Evolutionary conservation across 108 stramenopile genomes (phyloP), one percentile per base, ranked within the genome.

Genomic region (Mediolabrus comicus): DNA sequence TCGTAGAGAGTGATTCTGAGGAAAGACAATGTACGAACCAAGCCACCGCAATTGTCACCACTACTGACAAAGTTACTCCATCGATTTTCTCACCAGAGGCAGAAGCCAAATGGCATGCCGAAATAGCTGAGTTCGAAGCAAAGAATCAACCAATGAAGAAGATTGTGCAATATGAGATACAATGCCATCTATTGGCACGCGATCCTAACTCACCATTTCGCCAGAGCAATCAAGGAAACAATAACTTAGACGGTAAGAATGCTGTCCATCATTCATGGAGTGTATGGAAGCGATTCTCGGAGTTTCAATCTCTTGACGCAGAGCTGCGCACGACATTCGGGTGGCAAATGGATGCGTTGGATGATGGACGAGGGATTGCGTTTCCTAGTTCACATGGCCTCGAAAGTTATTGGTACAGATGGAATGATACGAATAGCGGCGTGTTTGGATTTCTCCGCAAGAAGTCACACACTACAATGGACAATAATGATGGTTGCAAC

Each of bases 281-380:
- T 3, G 67, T 75, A 3, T 80, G 79, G 79, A 74, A 63, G 30
- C 62, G 80, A 34, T 81, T 72, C 17, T 77, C 80, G 6, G 75
- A 74, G 39, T 66, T 81, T 10, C 35, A 22, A 11, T 17, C 28
- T 0, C 17, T 81, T 0, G 80, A 81, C 28, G 43, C 24, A 2
- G 52, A 71, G 35, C 19, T 81, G 28, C 75, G 80, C 2, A 43
- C 54, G 0, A 34, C 30, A 1, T 69, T 62, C n/a, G 62, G 71
- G 1, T 81, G 80, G 80, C 75, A 77, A 28, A 81, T 81, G 70
- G 64, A 81, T 53, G 69, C 74, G 0, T 12, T 58, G 13, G 33
- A 75, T 53, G 72, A 80, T 29, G 74, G 74, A 2, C 19, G 34
- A 43, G 75, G 80, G 6, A 25, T 72, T 0, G 7, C 19, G 1